Evolutionary conservation across 352 stramenopile species (phyloP).

Genomic region (Pythium dissimile): DNA sequence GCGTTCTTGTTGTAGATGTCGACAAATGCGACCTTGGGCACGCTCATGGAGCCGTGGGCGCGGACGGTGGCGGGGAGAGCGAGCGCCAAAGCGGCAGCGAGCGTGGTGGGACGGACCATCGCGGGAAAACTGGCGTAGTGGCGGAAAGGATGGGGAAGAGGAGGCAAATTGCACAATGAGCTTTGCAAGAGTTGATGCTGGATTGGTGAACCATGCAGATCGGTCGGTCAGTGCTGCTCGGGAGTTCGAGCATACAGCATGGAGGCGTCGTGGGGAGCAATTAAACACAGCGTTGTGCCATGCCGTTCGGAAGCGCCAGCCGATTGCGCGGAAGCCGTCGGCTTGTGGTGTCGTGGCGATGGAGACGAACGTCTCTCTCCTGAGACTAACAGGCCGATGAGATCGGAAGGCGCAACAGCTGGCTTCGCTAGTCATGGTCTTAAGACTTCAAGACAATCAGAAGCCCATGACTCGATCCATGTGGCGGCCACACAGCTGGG

Average conservation of each 20-base stretch:
- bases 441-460: too few species aligned
- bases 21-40: constrained; percentile 9
- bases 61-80: background rate
- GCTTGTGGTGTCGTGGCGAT: too few species aligned
- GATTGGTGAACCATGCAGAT: background rate
- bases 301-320: background rate
- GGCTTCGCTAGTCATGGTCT: too few species aligned
- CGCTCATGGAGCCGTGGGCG: constrained; percentile 12
- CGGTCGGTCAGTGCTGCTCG: background rate
- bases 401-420: too few species aligned
- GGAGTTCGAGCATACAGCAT: too few species aligned
- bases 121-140: background rate
- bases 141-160: background rate
- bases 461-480: too few species aligned
- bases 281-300: background rate
- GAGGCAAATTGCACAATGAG: constrained; percentile 6
- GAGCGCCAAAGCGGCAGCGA: constrained; percentile 3
- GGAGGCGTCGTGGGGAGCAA: too few species aligned
- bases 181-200: background rate
- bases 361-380: too few species aligned
- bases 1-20: constrained; percentile 19
- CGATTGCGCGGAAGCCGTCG: background rate
- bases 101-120: constrained; percentile 4
- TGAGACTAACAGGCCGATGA: too few species aligned
- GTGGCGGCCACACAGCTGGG: too few species aligned